Evolutionary conservation across 2,329 filamentous ascomycete species (phyloP).

Genomic region (Pezicula radicicola): DNA sequence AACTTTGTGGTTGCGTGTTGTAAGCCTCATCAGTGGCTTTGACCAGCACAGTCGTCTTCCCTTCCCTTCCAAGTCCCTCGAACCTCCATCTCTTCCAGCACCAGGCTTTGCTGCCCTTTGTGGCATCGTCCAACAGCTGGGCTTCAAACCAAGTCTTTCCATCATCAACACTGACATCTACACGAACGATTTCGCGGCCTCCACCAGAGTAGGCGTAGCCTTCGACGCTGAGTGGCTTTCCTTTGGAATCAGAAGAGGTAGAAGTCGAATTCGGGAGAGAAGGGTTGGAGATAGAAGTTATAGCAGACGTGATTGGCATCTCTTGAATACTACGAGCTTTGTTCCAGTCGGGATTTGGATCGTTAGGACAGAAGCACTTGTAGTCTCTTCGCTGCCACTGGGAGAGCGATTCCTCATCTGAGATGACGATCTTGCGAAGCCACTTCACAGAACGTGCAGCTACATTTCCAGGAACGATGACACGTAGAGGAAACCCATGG

Average conservation of each 20-base stretch:
- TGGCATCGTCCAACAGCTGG: constrained; percentile 49
- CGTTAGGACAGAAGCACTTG: constrained; percentile 65
- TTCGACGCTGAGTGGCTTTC: constrained; percentile 36
- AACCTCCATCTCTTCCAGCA: constrained; percentile 64
- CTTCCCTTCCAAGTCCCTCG: constrained; percentile 22
- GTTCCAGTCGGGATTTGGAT: constrained; percentile 56
- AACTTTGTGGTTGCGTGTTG: constrained; percentile 62
- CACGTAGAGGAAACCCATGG: constrained; percentile 41
- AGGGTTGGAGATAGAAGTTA: constrained; percentile 39
- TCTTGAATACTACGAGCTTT: constrained; percentile 63
- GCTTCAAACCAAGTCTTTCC: constrained; percentile 55
- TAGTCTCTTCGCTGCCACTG: constrained; percentile 57
- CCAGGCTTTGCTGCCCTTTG: constrained; percentile 50
- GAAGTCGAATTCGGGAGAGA: not conserved
- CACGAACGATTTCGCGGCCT: constrained; percentile 44
- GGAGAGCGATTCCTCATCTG: constrained; percentile 38
- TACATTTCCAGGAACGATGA: constrained; percentile 40
- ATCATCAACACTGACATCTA: constrained; percentile 45
- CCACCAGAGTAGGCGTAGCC: constrained; percentile 49
- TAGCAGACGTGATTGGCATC: constrained; percentile 64
- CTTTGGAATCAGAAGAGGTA: not conserved
- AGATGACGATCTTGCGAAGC: constrained; percentile 39
- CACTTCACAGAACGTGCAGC: constrained; percentile 45
- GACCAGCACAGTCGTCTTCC: constrained; percentile 53
- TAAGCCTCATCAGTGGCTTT: constrained; percentile 66